Conservation (phyloP, 1,284 basidiomycete species). For the Trametes versicolor region DNA sequence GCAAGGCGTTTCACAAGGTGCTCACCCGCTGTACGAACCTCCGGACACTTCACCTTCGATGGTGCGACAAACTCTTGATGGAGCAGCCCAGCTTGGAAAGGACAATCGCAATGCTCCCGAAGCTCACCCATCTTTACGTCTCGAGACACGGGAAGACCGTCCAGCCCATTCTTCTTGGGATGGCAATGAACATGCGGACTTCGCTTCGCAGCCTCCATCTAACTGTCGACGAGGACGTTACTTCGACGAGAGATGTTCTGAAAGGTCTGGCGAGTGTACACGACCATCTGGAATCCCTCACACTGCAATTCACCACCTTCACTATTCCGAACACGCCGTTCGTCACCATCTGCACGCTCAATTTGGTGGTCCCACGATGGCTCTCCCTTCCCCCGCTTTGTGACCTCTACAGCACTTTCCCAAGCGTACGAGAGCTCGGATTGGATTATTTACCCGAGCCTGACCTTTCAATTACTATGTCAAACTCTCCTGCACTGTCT, state of each 20-base stretch:
- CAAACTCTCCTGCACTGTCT: not conserved
- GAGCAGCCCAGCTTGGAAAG: slow-evolving; percentile 3
- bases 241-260: not conserved
- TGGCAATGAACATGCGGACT: not conserved
- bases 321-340: not conserved
- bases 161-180: not conserved
- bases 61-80: slow-evolving; percentile 12
- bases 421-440: slow-evolving; percentile 17
- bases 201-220: slow-evolving; percentile 1
- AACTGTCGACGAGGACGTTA: not conserved
- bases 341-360: slow-evolving; percentile 12
- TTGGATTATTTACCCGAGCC: too few relatives aligned
- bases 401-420: slow-evolving; percentile 14
- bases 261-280: slow-evolving; percentile 8
- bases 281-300: slow-evolving; percentile 1
- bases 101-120: slow-evolving; percentile 1
- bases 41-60: slow-evolving; percentile 6
- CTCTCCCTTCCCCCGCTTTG: not conserved
- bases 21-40: slow-evolving; percentile 12
- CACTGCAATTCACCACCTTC: not conserved
- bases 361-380: not conserved
- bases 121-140: slow-evolving; percentile 2
- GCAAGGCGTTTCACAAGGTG: slow-evolving; percentile 1
- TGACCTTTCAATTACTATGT: not conserved
- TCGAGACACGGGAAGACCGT: not conserved